Evolutionary conservation across 257 asterid species (phyloP).

Genomic region (Dorcoceras hygrometricum): DNA sequence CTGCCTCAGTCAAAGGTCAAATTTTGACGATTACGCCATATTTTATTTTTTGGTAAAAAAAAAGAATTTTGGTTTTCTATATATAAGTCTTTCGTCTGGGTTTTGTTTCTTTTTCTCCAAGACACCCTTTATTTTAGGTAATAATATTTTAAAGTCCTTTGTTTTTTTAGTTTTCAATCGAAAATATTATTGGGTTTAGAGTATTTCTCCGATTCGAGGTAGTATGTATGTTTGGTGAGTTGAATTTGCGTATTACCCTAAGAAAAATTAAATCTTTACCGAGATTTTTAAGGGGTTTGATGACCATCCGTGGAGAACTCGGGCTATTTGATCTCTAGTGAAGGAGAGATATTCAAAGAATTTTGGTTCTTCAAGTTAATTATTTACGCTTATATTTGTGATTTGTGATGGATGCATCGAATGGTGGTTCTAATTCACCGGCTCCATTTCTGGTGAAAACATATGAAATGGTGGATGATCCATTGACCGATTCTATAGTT

Average conservation of each 20-base stretch:
- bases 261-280: not conserved
- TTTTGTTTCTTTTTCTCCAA: slow-evolving; percentile 30
- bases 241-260: not conserved
- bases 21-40: slow-evolving; percentile 17
- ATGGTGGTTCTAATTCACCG: slow-evolving; percentile 56
- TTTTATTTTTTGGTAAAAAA: no score
- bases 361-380: not conserved
- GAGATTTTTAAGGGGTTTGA: slow-evolving; percentile 6
- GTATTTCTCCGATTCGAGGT: not conserved
- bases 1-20: slow-evolving; percentile 27
- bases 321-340: slow-evolving; percentile 13
- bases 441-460: slow-evolving; percentile 90
- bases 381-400: slow-evolving; percentile 10
- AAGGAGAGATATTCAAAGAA: not conserved
- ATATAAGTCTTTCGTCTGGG: slow-evolving; percentile 17
- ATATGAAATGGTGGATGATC: slow-evolving; percentile 84
- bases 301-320: slow-evolving; percentile 14
- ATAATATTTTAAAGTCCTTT: not conserved
- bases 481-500: slow-evolving; percentile 52
- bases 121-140: slow-evolving; percentile 21
- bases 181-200: not conserved
- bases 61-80: not conserved
- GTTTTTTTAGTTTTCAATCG: not conserved
- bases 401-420: slow-evolving; percentile 63
- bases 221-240: not conserved